A percentile compares a stretch with the other conserved stretches of the same genome.
Evolutionary conservation across 2,329 filamentous ascomycete species (phyloP).

Genomic region (Trichoderma brevicompactum): DNA sequence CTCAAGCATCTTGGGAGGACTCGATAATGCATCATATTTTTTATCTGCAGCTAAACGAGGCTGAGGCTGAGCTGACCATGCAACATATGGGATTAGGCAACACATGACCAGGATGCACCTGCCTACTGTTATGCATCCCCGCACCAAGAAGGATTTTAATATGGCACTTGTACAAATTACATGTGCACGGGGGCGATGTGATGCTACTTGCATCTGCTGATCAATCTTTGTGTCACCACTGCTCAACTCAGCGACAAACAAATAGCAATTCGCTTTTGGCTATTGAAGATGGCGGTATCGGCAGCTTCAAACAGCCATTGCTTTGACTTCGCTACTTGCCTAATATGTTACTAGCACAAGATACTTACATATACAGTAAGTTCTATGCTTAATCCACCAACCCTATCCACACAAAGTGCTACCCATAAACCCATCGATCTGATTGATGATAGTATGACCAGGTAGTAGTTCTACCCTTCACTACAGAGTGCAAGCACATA

Average conservation of each 20-base stretch:
- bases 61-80: conserved; percentile 16
- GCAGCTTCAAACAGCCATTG: not conserved
- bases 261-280: not conserved
- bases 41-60: not conserved
- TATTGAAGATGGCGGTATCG: too few species aligned
- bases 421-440: not conserved
- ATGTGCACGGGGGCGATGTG: not conserved
- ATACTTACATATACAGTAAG: not conserved
- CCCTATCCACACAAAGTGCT: not conserved
- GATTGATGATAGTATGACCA: not conserved
- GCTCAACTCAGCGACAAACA: too few species aligned
- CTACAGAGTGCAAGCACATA: not conserved
- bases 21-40: too few species aligned
- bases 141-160: not conserved
- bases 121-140: conserved; percentile 5
- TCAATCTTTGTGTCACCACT: not conserved
- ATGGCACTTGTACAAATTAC: not conserved
- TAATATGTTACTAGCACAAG: not conserved
- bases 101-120: conserved; percentile 17
- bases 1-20: not conserved
- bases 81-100: not conserved
- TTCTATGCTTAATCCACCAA: conserved; percentile 6
- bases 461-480: not conserved
- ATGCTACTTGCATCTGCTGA: conserved; percentile 1
- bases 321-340: not conserved